Base-by-base conservation (phyloP, 768 basidiomycete species). In the Lanmaoa pseudosensibilis region DNA sequence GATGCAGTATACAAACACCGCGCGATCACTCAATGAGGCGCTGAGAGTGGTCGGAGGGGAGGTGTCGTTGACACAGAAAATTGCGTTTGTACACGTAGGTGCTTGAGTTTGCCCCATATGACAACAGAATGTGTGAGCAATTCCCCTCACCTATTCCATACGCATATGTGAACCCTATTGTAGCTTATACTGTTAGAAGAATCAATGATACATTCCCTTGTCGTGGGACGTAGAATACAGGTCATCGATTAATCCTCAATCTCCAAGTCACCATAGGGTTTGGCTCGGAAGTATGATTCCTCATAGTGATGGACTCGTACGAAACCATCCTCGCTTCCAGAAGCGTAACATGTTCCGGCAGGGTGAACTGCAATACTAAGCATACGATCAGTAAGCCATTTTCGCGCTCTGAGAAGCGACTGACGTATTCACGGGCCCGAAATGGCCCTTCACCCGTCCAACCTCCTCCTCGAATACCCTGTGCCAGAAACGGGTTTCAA, bases 401-500 rank as follows among this genome's bases (percentile, higher is more conserved):
- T 21, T n/a, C 33, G 39, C 12, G 23, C 19, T 11, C 33, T 12
- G 47, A 33, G 16, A 49, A 40, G 46, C 15, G 21, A 84, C 93
- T 63, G 66, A 97, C 94, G 94, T 94, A 74, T 96, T 95, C 74
- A 95, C 87, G 41, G 94, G 93, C 10, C 93, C 93, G 68, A 98
- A 99, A 73, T 98, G 96, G 13, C 97, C 97, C 72, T 94, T 95
- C 41, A 99, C 95, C 12, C 95, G 85, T 18, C 96, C 94, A 52
- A 98, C 89, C 71, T 98, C 96, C 77, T 97, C 94, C 74, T 96
- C 94, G 65, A 96, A 90, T 37, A 96, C 80, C 64, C 89, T 93
- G 79, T 99, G 96, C 94, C 94, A 98, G 78, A 99, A 98, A 38
- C 94, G 82, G 12, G 94, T 92, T 76, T 98, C 97, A 72, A 99